These are phyloP conservation scores for Plasmodium coatneyi DNA, from an alignment of 169 alveolate genomes.

Conservation along the genomic window DNA sequence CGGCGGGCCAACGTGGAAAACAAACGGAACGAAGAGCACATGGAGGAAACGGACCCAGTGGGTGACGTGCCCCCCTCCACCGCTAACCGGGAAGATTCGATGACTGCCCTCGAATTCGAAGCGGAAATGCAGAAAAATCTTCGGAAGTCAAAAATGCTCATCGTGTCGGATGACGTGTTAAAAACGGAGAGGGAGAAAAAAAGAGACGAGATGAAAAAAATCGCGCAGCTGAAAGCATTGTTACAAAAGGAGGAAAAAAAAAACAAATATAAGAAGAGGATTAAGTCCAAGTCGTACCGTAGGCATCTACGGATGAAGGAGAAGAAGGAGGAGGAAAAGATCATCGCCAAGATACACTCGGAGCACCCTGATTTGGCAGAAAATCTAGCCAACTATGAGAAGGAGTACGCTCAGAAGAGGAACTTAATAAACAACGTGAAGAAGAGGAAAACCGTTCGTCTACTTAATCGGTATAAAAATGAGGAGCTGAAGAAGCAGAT, in stretches of 20 bases:
- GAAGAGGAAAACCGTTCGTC: conserved; percentile 29
- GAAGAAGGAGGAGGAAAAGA: conserved; percentile 55
- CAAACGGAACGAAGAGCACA: neutral
- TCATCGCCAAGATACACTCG: conserved; percentile 5
- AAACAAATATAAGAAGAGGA: conserved; percentile 11
- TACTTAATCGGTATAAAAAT: conserved; percentile 52
- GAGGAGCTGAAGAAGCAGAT: conserved; percentile 55
- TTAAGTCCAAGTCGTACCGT: conserved; percentile 58
- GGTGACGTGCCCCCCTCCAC: neutral
- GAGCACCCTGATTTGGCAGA: conserved; percentile 37
- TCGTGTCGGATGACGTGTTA: conserved; percentile 30
- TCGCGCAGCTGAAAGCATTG: conserved; percentile 24
- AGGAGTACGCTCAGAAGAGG: conserved; percentile 73
- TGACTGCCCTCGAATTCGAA: conserved; percentile 4
- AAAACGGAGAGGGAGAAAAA: conserved; percentile 38
- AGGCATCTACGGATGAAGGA: conserved; percentile 34
- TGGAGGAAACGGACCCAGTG: neutral
- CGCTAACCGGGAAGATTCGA: neutral
- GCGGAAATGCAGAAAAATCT: conserved; percentile 40
- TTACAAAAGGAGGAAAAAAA: conserved; percentile 17
- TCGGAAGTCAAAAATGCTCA: conserved; percentile 27
- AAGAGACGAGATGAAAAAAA: conserved; percentile 25
- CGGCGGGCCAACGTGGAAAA: neutral
- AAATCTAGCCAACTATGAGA: conserved; percentile 6
- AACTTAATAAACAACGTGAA: conserved; percentile 49